Percentiles rank a stretch among this genome's conserved stretches.
Conservation (phyloP, 2,329 filamentous ascomycete genomes). For the Knufia fluminis region DNA sequence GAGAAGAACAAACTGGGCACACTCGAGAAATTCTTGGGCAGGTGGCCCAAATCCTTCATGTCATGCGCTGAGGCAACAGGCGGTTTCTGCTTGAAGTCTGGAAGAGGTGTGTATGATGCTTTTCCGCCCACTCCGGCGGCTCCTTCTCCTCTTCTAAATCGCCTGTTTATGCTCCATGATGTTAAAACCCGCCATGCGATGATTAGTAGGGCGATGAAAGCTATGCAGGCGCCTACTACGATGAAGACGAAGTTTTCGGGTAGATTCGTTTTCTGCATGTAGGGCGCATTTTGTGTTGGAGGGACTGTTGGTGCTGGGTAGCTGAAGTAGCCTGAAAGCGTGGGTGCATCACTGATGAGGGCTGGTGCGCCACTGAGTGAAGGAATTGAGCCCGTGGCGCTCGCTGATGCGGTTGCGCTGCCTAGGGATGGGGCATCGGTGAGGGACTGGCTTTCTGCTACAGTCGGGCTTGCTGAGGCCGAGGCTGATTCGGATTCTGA, state of each 20-base stretch:
- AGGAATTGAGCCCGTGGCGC: neutral
- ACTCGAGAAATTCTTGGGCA: constrained; percentile 19
- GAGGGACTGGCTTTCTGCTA: neutral
- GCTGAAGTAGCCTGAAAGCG: constrained; percentile 47
- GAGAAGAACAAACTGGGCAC: constrained; percentile 78
- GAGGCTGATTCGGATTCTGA: constrained; percentile 1
- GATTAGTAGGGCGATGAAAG: constrained; percentile 70
- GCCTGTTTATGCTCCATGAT: constrained; percentile 84
- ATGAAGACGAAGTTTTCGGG: constrained; percentile 97
- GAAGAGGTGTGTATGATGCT: constrained; percentile 56
- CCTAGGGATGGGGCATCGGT: neutral
- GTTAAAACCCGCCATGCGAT: constrained; percentile 81
- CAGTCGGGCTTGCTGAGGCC: neutral
- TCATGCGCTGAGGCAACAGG: constrained; percentile 26
- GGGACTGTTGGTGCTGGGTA: constrained; percentile 70
- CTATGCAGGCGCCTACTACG: constrained; percentile 78
- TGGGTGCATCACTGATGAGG: constrained; percentile 35
- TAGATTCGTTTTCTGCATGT: constrained; percentile 75
- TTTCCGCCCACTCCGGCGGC: constrained; percentile 41
- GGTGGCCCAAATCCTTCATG: constrained; percentile 25
- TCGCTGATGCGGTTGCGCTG: constrained; percentile 3
- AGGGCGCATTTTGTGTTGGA: constrained; percentile 74
- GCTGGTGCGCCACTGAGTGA: constrained; percentile 1
- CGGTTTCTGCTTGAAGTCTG: constrained; percentile 30
- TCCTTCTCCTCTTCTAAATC: constrained; percentile 58